phyloP scores from a whole-genome alignment of 2,329 filamentous ascomycete species.

The Clarireedia hainanense region DNA sequence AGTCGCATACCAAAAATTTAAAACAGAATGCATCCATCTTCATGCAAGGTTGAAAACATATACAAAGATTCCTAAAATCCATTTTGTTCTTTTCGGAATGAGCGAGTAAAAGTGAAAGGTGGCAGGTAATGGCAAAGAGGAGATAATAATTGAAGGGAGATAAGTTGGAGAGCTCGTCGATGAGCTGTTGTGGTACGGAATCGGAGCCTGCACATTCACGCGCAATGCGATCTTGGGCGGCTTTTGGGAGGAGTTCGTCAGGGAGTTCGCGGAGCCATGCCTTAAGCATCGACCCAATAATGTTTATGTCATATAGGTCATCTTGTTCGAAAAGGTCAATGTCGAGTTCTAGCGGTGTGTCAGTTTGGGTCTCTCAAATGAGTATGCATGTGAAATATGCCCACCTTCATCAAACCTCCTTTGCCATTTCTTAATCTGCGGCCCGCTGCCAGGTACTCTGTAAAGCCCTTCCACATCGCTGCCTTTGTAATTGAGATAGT shows the following conservation, averaged over 20 bases:
- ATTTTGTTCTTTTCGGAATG: slow-evolving; percentile 97
- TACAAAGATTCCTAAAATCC: slow-evolving; percentile 92
- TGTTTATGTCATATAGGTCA: slow-evolving; percentile 92
- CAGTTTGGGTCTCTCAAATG: slow-evolving; percentile 10
- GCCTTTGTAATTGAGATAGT: slow-evolving; percentile 91
- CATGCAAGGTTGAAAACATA: slow-evolving; percentile 95
- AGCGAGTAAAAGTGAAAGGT: slow-evolving; percentile 82
- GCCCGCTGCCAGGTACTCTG: slow-evolving; percentile 81
- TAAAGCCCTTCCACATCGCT: slow-evolving; percentile 93
- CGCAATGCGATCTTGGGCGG: slow-evolving; percentile 70
- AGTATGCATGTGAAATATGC: slow-evolving; percentile 10
- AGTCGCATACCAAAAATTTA: slow-evolving; percentile 89
- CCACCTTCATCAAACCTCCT: slow-evolving; percentile 78
- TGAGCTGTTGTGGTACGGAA: slow-evolving; percentile 73
- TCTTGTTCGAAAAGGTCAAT: slow-evolving; percentile 83
- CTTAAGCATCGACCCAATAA: slow-evolving; percentile 92
- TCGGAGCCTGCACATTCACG: slow-evolving; percentile 73
- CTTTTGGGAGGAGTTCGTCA: slow-evolving; percentile 85
- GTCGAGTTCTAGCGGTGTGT: slow-evolving; percentile 57
- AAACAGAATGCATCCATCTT: slow-evolving; percentile 94
- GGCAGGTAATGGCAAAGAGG: slow-evolving; percentile 93
- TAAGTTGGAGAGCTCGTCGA: slow-evolving; percentile 88
- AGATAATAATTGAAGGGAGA: slow-evolving; percentile 97
- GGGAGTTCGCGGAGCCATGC: slow-evolving; percentile 93
- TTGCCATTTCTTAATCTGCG: slow-evolving; percentile 90